These are phyloP conservation scores for Xylaria sp. DNA, from an alignment of 2,329 filamentous ascomycete genomes.

Conservation along the genomic window DNA sequence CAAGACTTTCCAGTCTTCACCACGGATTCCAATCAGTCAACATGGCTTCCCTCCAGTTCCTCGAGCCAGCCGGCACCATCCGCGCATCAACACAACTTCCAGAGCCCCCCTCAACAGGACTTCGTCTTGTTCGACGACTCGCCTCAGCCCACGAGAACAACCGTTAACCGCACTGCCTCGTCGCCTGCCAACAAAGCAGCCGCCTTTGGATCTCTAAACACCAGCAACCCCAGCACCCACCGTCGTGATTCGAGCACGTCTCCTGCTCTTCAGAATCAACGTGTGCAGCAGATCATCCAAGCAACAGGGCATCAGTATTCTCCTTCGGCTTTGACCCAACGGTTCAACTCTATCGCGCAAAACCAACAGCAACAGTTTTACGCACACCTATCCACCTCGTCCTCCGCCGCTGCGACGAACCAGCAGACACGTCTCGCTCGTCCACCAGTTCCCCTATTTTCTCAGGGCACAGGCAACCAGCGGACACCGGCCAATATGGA, in stretches of 20 bases:
- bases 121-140: conserved; percentile 78
- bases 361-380: conserved; percentile 68
- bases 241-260: conserved; percentile 60
- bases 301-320: conserved; percentile 64
- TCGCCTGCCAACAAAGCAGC: conserved; percentile 59
- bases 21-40: conserved; percentile 80
- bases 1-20: conserved; percentile 81
- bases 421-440: conserved; percentile 64
- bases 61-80: conserved; percentile 71
- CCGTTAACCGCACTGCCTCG: conserved; percentile 57
- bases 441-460: conserved; percentile 79
- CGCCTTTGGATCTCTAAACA: conserved; percentile 53
- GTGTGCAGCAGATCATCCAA: conserved; percentile 69
- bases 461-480: conserved; percentile 67
- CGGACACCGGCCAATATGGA: conserved; percentile 63
- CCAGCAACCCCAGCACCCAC: conserved; percentile 47
- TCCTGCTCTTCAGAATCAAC: conserved; percentile 65
- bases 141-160: conserved; percentile 56
- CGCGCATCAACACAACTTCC: conserved; percentile 66
- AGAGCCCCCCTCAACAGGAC: conserved; percentile 72
- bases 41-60: conserved; percentile 81
- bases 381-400: conserved; percentile 71
- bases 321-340: conserved; percentile 66
- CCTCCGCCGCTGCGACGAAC: conserved; percentile 68
- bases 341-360: conserved; percentile 66